Percentiles rank a stretch among this genome's conserved stretches.
These are phyloP conservation scores for Amylocystis lapponica DNA, from an alignment of 768 basidiomycete species.

Conservation along the genomic window DNA sequence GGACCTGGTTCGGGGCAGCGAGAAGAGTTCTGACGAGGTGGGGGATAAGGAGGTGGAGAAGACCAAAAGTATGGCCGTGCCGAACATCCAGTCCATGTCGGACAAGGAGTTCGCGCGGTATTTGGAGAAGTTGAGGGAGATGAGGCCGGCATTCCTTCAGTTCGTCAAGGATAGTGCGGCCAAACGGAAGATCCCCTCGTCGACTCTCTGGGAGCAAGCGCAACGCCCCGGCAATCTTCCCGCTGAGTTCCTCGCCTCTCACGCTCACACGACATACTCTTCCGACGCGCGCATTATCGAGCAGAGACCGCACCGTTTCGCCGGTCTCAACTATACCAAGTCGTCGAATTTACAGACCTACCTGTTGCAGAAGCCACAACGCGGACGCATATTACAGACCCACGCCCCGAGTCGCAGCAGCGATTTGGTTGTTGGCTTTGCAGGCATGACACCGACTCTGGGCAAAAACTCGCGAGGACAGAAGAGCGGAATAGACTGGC, in stretches of 20 bases:
- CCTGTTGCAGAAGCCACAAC: conserved; percentile 45
- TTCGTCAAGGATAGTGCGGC: conserved; percentile 31
- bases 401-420: neutral
- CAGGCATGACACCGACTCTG: conserved; percentile 34
- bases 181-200: conserved; percentile 3
- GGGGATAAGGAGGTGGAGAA: conserved; percentile 7
- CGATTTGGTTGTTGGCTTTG: conserved; percentile 35
- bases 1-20: conserved; percentile 22
- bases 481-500: conserved; percentile 19
- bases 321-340: conserved; percentile 55
- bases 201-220: conserved; percentile 4
- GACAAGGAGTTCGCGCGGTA: conserved; percentile 52
- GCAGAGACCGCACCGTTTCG: conserved; percentile 58
- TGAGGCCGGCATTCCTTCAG: conserved; percentile 50
- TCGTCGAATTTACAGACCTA: conserved; percentile 48
- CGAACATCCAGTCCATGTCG: conserved; percentile 59
- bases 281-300: conserved; percentile 40
- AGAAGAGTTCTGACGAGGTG: conserved; percentile 1
- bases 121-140: conserved; percentile 48
- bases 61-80: conserved; percentile 13
- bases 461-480: conserved; percentile 6
- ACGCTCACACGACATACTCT: conserved; percentile 17
- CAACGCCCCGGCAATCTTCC: conserved; percentile 8
- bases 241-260: conserved; percentile 35
- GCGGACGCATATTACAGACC: conserved; percentile 44